These are phyloP conservation scores for Bifiguratus adelaidae DNA, from an alignment of 192 early-diverging fungal species.

Conservation along the genomic window DNA sequence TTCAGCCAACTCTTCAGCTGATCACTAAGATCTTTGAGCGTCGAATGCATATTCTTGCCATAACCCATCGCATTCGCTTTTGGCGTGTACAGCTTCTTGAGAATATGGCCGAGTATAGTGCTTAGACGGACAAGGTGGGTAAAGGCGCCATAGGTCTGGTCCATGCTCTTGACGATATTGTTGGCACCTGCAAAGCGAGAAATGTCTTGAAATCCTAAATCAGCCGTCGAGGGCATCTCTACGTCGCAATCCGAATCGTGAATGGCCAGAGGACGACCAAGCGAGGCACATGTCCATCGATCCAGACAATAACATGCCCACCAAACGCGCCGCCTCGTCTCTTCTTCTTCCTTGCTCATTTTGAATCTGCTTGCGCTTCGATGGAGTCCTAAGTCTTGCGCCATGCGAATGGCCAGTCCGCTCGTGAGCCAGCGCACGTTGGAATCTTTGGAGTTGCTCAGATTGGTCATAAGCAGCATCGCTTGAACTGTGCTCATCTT, in stretches of 20 bases:
- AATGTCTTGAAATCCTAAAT: background rate
- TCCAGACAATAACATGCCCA: background rate
- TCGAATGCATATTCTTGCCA: background rate
- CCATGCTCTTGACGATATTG: background rate
- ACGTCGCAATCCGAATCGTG: slow-evolving; percentile 2
- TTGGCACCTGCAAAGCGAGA: background rate
- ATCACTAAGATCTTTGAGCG: background rate
- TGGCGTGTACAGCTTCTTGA: slow-evolving; percentile 35
- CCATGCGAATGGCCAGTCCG: no score
- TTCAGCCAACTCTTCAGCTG: background rate
- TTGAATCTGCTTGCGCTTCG: no score
- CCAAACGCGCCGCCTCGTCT: background rate
- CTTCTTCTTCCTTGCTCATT: no score
- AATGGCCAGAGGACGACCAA: slow-evolving; percentile 6
- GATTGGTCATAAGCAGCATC: no score
- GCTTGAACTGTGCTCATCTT: no score
- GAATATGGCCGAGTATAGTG: slow-evolving; percentile 33
- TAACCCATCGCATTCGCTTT: slow-evolving; percentile 12
- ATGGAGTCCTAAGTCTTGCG: no score
- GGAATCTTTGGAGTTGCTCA: no score
- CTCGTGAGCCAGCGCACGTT: no score
- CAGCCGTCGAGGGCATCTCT: background rate
- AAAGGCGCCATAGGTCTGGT: slow-evolving; percentile 9
- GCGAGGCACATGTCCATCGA: background rate
- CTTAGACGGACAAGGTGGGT: slow-evolving; percentile 32